These are phyloP conservation scores for Pseudogymnoascus sp. DNA, from an alignment of 2,329 filamentous ascomycete genomes.

Conservation along the genomic window DNA sequence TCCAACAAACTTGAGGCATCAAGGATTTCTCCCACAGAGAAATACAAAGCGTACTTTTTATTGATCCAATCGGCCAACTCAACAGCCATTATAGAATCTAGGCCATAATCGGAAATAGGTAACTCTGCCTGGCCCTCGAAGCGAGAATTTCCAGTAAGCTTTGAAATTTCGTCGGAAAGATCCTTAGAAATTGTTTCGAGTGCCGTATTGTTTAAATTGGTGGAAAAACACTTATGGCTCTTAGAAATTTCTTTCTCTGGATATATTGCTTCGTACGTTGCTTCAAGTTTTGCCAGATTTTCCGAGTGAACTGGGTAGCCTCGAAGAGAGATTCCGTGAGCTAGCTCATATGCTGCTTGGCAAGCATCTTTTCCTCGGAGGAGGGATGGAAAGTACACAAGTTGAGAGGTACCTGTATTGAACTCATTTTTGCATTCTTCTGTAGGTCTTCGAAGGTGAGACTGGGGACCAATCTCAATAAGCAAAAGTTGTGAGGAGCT, in stretches of 20 bases:
- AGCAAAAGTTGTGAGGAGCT: conserved; percentile 15
- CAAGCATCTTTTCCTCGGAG: conserved; percentile 15
- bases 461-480: conserved; percentile 33
- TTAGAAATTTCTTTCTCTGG: neutral
- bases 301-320: conserved; percentile 13
- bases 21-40: neutral
- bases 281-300: neutral
- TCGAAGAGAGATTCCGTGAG: conserved; percentile 13
- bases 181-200: neutral
- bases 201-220: neutral
- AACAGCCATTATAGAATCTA: neutral
- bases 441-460: conserved; percentile 30
- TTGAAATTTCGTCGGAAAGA: neutral
- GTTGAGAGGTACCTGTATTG: conserved; percentile 3
- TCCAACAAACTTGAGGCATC: neutral
- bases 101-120: neutral
- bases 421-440: conserved; percentile 19
- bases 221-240: neutral
- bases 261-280: neutral
- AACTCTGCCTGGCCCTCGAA: neutral
- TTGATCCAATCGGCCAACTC: neutral
- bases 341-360: conserved; percentile 13
- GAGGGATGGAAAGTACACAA: conserved; percentile 14
- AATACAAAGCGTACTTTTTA: neutral
- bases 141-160: neutral